Percentiles rank a stretch among this genome's conserved stretches.
Conservation (phyloP, 1,139 yeast species). For the Blastobotrys elegans region DNA sequence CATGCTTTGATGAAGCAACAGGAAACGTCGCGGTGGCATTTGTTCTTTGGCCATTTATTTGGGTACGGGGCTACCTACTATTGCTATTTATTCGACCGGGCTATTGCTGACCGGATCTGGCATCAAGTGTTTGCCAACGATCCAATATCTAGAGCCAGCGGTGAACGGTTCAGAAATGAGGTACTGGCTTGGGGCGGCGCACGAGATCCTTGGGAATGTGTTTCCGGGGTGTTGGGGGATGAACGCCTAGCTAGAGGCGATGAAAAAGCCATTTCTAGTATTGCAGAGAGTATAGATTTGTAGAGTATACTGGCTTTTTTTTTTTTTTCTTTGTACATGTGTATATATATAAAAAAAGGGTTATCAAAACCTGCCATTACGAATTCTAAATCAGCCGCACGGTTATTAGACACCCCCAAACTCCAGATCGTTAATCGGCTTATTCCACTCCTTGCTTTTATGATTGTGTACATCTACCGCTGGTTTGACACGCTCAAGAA, state of each 20-base stretch:
- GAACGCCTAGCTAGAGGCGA: constrained; percentile 64
- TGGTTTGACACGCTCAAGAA: too few species aligned
- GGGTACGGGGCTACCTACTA: constrained; percentile 95
- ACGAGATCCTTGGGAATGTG: constrained; percentile 80
- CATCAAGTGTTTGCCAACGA: constrained; percentile 53
- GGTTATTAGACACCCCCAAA: too few species aligned
- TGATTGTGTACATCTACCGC: too few species aligned
- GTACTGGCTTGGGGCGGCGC: constrained; percentile 94
- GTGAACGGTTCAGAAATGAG: constrained; percentile 64
- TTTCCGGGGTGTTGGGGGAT: constrained; percentile 70
- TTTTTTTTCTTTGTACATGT: not conserved
- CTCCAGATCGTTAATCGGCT: too few species aligned
- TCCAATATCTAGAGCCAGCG: constrained; percentile 69
- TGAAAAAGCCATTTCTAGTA: constrained; percentile 63
- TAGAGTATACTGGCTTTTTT: not conserved
- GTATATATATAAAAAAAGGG: not conserved
- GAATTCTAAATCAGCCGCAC: too few species aligned
- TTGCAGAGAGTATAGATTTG: constrained; percentile 37
- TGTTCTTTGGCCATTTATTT: constrained; percentile 86
- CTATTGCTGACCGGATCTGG: constrained; percentile 88
- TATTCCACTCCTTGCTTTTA: too few species aligned
- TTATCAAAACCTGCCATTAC: too few species aligned
- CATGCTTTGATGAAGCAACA: constrained; percentile 34
- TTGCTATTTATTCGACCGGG: constrained; percentile 86
- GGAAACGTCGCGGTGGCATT: constrained; percentile 76